Conservation (phyloP, 176 grass and related monocot species). For the Chrysopogon serrulatus region DNA sequence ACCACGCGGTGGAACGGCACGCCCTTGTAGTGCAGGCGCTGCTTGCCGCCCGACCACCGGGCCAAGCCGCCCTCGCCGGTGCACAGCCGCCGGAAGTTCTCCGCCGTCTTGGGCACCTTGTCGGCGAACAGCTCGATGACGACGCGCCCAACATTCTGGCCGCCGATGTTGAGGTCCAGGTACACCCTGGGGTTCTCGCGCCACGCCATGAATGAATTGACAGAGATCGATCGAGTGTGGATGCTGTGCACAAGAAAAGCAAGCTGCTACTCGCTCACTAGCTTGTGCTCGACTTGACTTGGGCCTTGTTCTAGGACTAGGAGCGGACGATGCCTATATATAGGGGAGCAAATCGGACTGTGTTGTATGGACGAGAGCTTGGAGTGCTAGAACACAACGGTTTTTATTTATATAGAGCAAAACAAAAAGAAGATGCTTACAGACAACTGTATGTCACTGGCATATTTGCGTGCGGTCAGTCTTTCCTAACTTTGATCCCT, state of each 20-base stretch:
- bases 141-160: slow-evolving; percentile 1
- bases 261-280: background rate
- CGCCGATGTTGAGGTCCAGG: slow-evolving; percentile 30
- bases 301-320: background rate
- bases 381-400: background rate
- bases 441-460: slow-evolving; percentile 20
- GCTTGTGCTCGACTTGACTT: background rate
- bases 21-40: slow-evolving; percentile 37
- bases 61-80: slow-evolving; percentile 12
- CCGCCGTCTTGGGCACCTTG: slow-evolving; percentile 30
- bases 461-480: background rate
- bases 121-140: slow-evolving; percentile 44
- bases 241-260: background rate
- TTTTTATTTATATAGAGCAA: background rate
- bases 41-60: background rate
- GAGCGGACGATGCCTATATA: background rate
- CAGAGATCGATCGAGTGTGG: background rate
- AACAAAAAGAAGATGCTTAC: background rate
- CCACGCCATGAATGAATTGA: background rate
- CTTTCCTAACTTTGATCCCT: slow-evolving; percentile 1
- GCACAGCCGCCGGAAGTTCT: slow-evolving; percentile 57
- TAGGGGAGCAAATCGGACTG: background rate
- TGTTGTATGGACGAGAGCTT: background rate
- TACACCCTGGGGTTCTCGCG: slow-evolving; percentile 33
- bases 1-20: slow-evolving; percentile 47